Conservation (phyloP, 495 filamentous ascomycete species). For the Talaromyces liani region DNA sequence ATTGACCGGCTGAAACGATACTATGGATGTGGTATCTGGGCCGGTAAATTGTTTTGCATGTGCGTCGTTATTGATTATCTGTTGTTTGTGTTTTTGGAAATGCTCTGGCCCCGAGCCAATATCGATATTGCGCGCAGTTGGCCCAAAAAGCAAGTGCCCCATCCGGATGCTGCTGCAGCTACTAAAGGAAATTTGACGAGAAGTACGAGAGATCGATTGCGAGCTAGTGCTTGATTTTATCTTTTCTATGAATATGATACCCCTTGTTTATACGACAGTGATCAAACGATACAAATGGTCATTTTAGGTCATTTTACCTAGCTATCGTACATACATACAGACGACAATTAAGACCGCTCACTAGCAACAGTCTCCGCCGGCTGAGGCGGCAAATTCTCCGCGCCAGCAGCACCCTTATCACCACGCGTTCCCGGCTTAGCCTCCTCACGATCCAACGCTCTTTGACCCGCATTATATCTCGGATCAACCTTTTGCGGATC, state of each 20-base stretch:
- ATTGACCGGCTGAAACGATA: conserved; percentile 93
- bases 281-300: not conserved
- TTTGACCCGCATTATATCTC: conserved; percentile 21
- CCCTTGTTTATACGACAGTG: not conserved
- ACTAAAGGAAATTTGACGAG: conserved; percentile 7
- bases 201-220: conserved; percentile 7
- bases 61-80: conserved; percentile 93
- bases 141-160: conserved; percentile 59
- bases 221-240: conserved; percentile 5
- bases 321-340: not conserved
- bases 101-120: conserved; percentile 71
- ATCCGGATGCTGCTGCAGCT: conserved; percentile 10
- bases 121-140: conserved; percentile 89
- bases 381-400: conserved; percentile 39
- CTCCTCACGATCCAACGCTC: conserved; percentile 25
- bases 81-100: conserved; percentile 77
- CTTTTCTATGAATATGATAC: not conserved
- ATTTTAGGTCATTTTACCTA: not conserved
- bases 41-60: conserved; percentile 91
- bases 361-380: conserved; percentile 38
- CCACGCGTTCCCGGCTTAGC: conserved; percentile 14
- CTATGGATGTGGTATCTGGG: conserved; percentile 99
- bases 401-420: conserved; percentile 24
- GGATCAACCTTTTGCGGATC: conserved; percentile 13
- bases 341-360: conserved; percentile 19